Conservation (phyloP, 1,284 basidiomycete genomes). For the Cutaneotrichosporon sp. region DNA sequence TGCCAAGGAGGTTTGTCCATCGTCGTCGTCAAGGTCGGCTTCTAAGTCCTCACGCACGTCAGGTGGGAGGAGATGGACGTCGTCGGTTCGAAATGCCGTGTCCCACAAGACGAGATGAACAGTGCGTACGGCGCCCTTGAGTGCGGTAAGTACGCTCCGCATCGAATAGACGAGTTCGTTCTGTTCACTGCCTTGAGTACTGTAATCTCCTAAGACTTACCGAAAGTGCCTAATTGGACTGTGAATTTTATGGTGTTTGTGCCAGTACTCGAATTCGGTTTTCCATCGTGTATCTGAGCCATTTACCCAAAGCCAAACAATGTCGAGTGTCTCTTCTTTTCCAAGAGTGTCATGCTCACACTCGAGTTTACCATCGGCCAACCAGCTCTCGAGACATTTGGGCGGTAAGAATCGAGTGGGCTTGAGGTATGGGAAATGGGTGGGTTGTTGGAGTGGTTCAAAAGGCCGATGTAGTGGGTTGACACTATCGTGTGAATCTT, state of each 20-base stretch:
- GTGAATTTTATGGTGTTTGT: conserved; percentile 30
- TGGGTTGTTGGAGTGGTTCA: too few relatives aligned
- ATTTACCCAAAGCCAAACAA: conserved; percentile 51
- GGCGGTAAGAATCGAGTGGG: conserved; percentile 44
- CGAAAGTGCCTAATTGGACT: conserved; percentile 47
- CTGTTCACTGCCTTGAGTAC: too few relatives aligned
- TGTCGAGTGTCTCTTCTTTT: conserved; percentile 45
- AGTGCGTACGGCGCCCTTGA: conserved; percentile 38
- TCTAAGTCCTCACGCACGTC: too few relatives aligned
- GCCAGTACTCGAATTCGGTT: conserved; percentile 35
- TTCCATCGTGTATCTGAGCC: conserved; percentile 46
- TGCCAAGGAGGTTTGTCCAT: not conserved
- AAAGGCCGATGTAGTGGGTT: too few relatives aligned
- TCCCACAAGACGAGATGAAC: conserved; percentile 48
- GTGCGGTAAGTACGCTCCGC: conserved; percentile 43
- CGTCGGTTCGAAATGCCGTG: conserved; percentile 29
- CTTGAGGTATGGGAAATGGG: conserved; percentile 38
- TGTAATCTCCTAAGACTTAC: conserved; percentile 22
- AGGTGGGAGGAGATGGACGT: not conserved
- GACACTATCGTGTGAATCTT: too few relatives aligned
- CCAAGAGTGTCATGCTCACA: conserved; percentile 41
- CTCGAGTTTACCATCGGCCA: conserved; percentile 40
- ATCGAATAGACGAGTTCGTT: conserved; percentile 42
- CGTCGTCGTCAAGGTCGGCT: conserved; percentile 24
- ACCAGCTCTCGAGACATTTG: conserved; percentile 47